Percentiles rank a stretch among this genome's conserved stretches.
Evolutionary conservation across 1,284 basidiomycete genomes (phyloP).

Genomic region (Jaminaea rosea): DNA sequence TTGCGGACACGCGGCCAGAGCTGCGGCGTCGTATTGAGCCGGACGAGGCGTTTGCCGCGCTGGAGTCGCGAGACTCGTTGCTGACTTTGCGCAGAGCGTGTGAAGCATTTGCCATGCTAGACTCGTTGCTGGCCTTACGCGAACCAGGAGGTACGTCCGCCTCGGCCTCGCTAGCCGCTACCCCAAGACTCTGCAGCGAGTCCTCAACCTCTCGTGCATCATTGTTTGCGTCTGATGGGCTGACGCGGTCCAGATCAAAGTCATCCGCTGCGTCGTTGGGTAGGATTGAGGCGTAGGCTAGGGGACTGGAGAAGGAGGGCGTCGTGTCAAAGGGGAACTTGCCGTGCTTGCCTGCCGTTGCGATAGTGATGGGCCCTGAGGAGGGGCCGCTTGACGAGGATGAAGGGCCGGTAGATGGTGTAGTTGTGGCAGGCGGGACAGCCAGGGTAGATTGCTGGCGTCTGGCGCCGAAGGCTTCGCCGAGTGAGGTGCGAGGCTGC

Average conservation of each 20-base stretch:
- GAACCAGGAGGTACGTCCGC: too few species aligned
- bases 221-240: not conserved
- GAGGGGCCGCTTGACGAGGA: slow-evolving; percentile 7
- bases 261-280: slow-evolving; percentile 24
- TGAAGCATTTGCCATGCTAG: too few species aligned
- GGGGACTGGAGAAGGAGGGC: slow-evolving; percentile 43
- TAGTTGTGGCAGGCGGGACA: slow-evolving; percentile 5
- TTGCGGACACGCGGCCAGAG: not conserved
- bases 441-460: slow-evolving; percentile 14
- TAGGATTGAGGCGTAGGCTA: slow-evolving; percentile 36
- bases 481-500: slow-evolving; percentile 6
- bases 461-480: slow-evolving; percentile 10
- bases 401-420: slow-evolving; percentile 12
- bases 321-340: slow-evolving; percentile 15
- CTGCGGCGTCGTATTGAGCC: not conserved
- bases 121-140: too few species aligned
- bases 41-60: not conserved
- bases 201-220: not conserved
- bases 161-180: too few species aligned
- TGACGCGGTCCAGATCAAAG: slow-evolving; percentile 8
- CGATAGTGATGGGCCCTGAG: not conserved
- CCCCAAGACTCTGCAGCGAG: not conserved
- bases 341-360: slow-evolving; percentile 3
- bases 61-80: too few species aligned
- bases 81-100: too few species aligned